Evolutionary conservation across 2,329 filamentous ascomycete species (phyloP).

Genomic region (Mollisia scopiformis): DNA sequence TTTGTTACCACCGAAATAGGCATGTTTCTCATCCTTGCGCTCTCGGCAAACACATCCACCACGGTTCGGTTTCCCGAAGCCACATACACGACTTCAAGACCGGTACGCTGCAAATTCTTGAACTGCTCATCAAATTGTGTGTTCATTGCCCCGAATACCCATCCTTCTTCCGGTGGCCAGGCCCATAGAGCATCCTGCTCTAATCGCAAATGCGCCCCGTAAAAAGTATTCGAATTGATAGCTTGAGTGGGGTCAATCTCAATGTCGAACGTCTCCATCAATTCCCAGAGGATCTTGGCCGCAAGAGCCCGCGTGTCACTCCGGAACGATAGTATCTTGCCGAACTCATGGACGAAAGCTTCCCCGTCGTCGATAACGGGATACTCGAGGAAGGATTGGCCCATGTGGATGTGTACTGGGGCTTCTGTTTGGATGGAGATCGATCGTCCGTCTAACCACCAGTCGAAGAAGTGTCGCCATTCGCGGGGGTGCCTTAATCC

Average conservation of each 20-base stretch:
- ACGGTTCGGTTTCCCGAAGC: constrained; percentile 45
- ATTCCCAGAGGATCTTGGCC: constrained; percentile 16
- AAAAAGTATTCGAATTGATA: constrained; percentile 20
- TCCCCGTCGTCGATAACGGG: constrained; percentile 24
- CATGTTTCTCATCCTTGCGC: constrained; percentile 36
- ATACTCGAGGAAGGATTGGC: constrained; percentile 25
- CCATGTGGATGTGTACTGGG: constrained; percentile 23
- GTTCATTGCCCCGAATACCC: constrained; percentile 25
- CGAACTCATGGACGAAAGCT: constrained; percentile 23
- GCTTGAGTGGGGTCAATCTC: constrained; percentile 3
- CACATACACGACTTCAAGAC: constrained; percentile 42
- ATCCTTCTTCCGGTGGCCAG: constrained; percentile 24
- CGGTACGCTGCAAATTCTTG: constrained; percentile 32
- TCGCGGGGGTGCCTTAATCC: constrained; percentile 26
- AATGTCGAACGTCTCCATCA: constrained; percentile 10
- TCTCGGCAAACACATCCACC: constrained; percentile 39
- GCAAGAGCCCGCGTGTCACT: constrained; percentile 26
- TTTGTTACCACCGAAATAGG: constrained; percentile 45
- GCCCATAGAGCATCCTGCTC: constrained; percentile 28
- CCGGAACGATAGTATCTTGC: constrained; percentile 27
- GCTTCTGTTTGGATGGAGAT: neutral
- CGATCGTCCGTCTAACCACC: constrained; percentile 22
- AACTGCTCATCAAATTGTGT: constrained; percentile 41
- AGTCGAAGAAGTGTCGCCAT: constrained; percentile 28
- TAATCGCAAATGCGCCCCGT: constrained; percentile 31